Percentiles rank a stretch among this genome's conserved stretches.
These are phyloP conservation scores for Astragalus membranaceus DNA, from an alignment of 306 rosid species.

Conservation along the genomic window DNA sequence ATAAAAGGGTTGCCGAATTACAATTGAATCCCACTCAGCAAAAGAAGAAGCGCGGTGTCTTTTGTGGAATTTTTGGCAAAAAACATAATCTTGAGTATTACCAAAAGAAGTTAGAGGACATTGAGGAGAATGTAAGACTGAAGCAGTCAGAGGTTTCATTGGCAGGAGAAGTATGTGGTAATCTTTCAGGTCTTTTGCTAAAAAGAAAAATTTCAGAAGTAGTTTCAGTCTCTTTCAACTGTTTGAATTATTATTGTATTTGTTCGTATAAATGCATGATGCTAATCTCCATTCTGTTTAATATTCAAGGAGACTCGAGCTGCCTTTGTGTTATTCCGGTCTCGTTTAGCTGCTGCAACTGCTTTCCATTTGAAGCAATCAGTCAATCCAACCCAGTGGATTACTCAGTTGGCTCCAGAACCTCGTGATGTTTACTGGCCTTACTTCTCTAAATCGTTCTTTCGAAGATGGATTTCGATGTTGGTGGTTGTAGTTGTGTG, in stretches of 20 bases:
- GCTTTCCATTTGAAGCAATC: slow-evolving; percentile 76
- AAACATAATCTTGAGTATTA: slow-evolving; percentile 52
- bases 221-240: slow-evolving; percentile 7
- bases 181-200: slow-evolving; percentile 12
- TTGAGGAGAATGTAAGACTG: slow-evolving; percentile 67
- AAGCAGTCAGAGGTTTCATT: slow-evolving; percentile 60
- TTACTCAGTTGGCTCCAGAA: slow-evolving; percentile 84
- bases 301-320: slow-evolving; percentile 68
- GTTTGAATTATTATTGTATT: background rate
- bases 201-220: background rate
- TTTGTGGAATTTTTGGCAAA: slow-evolving; percentile 52
- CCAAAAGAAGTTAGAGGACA: slow-evolving; percentile 60
- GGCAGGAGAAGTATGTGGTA: slow-evolving; percentile 69
- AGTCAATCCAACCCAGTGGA: slow-evolving; percentile 75
- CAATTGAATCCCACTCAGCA: slow-evolving; percentile 39
- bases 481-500: slow-evolving; percentile 56
- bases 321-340: slow-evolving; percentile 84
- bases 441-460: slow-evolving; percentile 75
- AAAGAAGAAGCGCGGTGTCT: slow-evolving; percentile 20
- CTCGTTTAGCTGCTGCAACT: slow-evolving; percentile 73
- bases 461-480: slow-evolving; percentile 85
- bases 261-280: slow-evolving; percentile 9
- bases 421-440: slow-evolving; percentile 95
- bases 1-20: slow-evolving; percentile 39
- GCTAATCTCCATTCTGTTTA: slow-evolving; percentile 20